A percentile compares a stretch with the other conserved stretches of the same genome.
These are phyloP conservation scores for Plantago major DNA, from an alignment of 257 asterid genomes.

Conservation along the genomic window DNA sequence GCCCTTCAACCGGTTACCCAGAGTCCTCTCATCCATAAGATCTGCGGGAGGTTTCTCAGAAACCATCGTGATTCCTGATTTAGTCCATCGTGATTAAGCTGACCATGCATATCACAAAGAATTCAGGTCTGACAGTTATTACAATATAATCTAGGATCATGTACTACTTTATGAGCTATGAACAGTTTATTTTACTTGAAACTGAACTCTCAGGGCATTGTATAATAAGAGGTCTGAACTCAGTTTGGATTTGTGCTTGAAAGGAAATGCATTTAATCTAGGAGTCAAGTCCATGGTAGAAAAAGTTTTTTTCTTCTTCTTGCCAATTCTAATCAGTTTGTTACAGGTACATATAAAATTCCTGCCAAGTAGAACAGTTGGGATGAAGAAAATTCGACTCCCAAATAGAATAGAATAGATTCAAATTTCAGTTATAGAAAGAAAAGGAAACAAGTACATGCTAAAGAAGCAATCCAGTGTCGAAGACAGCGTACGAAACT, in stretches of 20 bases:
- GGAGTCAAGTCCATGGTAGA: neutral
- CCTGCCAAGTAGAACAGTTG: no score
- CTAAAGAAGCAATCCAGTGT: neutral
- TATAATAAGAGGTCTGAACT: neutral
- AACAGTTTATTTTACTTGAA: neutral
- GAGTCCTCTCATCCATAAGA: constrained; percentile 63
- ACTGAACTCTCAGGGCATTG: neutral
- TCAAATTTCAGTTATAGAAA: no score
- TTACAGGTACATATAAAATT: no score
- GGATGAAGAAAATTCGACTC: no score
- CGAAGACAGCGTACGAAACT: neutral
- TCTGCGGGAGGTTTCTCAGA: constrained; percentile 80
- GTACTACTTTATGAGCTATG: no score
- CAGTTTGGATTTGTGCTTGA: no score
- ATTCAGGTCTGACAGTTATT: no score
- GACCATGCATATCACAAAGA: constrained; percentile 17
- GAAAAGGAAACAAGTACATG: no score
- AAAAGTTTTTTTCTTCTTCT: no score
- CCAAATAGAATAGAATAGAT: no score
- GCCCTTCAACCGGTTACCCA: constrained; percentile 67
- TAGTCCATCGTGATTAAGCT: constrained; percentile 83
- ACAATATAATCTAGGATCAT: no score
- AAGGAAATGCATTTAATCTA: neutral
- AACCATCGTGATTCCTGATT: constrained; percentile 77
- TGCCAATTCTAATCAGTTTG: no score